Base-by-base conservation (phyloP, 192 early-diverging fungal genomes). In the Coemansia sp. region DNA sequence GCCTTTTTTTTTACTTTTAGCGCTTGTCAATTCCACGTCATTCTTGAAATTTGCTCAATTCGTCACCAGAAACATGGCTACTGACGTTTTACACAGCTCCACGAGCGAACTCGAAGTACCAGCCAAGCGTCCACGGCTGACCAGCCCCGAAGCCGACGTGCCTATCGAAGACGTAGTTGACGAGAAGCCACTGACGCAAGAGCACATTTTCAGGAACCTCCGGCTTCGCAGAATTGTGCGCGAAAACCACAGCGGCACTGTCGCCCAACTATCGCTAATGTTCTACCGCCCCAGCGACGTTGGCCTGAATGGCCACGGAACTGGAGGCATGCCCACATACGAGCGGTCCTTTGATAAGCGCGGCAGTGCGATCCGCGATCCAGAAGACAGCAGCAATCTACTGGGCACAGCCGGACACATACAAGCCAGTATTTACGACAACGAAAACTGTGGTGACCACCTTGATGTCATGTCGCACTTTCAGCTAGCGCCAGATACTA, bases 391-490 rank as follows among this genome's bases (percentile, higher is more conserved):
- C 34, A 91, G 89, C 66, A 93, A 93, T 56, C 69, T 95, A 24
- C 73, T 93, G 40, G 91, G 87, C 7, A 94, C 88, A 0, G 87
- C 87, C 6, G 92, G 90, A 27, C 84, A 84, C 18, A 68, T 79
- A 35, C 90, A 92, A 87, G 87, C 89, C 13, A 95, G 89, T 62
- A 85, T 95, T 13, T 97, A 92, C 70, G 95, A 97, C 67, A 97
- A 97, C 74, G 93, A 94, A 69, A 93, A 97, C 71, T 93, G 92
- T 61, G 94, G 93, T 11, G 93, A 95, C 68, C 95, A 97, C 62
- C 82, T 97, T 69, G 94, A 97, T 68, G 91, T 97, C 58, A 94
- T 97, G 92, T 94, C 93, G 6, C 92, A 97, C 71, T 97, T 90
- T 62, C 84, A 88, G 44, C 67, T 93, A 12, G 73, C 39, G 12